Percentiles rank a stretch among this genome's conserved stretches.
Conservation (phyloP, 495 filamentous ascomycete genomes). For the Aspergillus wentii region DNA sequence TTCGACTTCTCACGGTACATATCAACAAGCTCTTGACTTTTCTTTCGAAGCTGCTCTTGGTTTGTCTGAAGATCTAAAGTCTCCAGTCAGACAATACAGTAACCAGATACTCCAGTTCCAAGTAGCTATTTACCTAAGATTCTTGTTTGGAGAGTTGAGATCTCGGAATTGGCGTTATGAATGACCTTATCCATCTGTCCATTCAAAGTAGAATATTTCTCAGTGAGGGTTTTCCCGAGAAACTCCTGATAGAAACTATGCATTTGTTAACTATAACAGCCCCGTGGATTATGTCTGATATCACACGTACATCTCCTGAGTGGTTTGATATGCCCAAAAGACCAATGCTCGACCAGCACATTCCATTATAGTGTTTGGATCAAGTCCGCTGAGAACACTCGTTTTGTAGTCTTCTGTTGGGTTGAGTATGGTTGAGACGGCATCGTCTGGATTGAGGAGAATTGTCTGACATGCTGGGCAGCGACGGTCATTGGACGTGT, state of each 20-base stretch:
- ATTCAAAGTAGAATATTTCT: slow-evolving; percentile 67
- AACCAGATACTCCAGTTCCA: not conserved
- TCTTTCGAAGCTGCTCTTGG: slow-evolving; percentile 63
- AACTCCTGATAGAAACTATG: slow-evolving; percentile 79
- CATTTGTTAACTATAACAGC: slow-evolving; percentile 10
- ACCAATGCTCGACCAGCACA: slow-evolving; percentile 77
- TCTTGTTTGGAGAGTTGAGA: slow-evolving; percentile 61
- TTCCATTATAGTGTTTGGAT: slow-evolving; percentile 82
- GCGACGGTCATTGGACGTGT: slow-evolving; percentile 47
- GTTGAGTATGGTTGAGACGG: slow-evolving; percentile 67
- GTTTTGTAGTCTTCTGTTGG: slow-evolving; percentile 94
- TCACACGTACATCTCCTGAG: slow-evolving; percentile 72
- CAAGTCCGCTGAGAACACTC: slow-evolving; percentile 79
- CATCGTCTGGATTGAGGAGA: slow-evolving; percentile 72
- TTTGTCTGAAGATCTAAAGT: slow-evolving; percentile 57
- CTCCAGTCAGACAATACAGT: slow-evolving; percentile 3
- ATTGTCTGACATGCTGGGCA: slow-evolving; percentile 81
- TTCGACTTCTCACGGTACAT: slow-evolving; percentile 68
- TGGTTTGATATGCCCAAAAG: slow-evolving; percentile 91
- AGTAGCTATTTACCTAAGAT: slow-evolving; percentile 36
- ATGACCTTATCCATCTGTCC: slow-evolving; percentile 75
- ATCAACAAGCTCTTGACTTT: slow-evolving; percentile 70
- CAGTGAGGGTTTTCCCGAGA: slow-evolving; percentile 64
- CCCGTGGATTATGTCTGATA: not conserved
- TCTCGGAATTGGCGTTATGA: slow-evolving; percentile 76